These are phyloP conservation scores for Backusella morwellensis DNA, from an alignment of 192 early-diverging fungal species.

Conservation along the genomic window DNA sequence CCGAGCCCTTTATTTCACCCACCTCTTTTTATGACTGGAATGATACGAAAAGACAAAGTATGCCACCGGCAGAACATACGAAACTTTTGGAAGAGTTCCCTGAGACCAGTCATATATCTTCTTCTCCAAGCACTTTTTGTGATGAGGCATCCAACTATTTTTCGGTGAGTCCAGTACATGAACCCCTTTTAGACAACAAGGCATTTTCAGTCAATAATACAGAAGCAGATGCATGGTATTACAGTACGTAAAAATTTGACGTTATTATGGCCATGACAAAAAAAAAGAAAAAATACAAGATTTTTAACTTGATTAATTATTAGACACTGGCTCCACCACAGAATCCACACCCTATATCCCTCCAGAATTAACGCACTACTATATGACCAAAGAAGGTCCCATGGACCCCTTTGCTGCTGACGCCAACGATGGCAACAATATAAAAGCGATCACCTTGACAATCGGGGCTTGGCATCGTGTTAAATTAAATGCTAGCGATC, in stretches of 20 bases:
- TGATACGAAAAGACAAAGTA: background rate
- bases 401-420: background rate
- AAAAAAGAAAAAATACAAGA: background rate
- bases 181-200: background rate
- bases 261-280: background rate
- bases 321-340: background rate
- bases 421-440: background rate
- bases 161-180: background rate
- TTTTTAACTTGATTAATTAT: background rate
- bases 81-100: background rate
- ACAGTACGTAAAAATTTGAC: background rate
- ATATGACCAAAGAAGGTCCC: background rate
- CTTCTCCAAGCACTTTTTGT: background rate
- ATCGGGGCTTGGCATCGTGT: slow-evolving; percentile 63
- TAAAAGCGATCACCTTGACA: slow-evolving; percentile 43
- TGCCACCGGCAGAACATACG: background rate
- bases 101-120: background rate
- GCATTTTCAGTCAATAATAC: background rate
- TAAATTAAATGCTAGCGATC: slow-evolving; percentile 40
- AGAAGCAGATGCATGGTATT: background rate
- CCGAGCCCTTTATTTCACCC: background rate
- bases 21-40: background rate
- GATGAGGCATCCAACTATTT: background rate
- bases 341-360: background rate
- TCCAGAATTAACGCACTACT: background rate